Base-by-base conservation (phyloP, 108 stramenopile genomes). In the Nitzschia palea region DNA sequence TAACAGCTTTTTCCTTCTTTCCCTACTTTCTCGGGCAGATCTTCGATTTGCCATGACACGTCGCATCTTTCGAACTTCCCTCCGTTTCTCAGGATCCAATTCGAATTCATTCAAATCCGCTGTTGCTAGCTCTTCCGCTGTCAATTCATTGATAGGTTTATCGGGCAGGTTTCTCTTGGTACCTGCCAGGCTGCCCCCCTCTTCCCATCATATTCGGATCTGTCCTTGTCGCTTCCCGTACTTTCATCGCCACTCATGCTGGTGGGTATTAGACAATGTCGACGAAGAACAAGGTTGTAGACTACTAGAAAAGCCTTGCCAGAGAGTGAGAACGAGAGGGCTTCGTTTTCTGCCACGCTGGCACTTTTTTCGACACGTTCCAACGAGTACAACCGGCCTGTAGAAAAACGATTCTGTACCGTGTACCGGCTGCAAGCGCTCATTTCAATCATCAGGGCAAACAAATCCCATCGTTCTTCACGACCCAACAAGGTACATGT, bases 31-130 rank as follows among this genome's bases (percentile, higher is more conserved):
- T 26, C 77, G 29, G 29, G 81, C 81, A 10, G 81, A 82, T 51
- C 70, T 34, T 48, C 81, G 81, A 33, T 82, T 82, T 15, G 81
- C 81, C 67, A 82, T 73, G 31, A 82, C 64, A 22, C 81, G 73
- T n/a, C 74, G 62, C 56, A 77, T 54, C 52, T 81, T 81, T 36
- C 76, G 76, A 15, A 54, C 76, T 42, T 77, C 76, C 18, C 63
- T 62, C 3, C 76, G 68, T 50, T 70, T 69, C 31, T 77, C 76
- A 1, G 76, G 76, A 30, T 77, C 76, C 20, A 77, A 50, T 47
- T 69, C 76, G 31, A 52, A 63, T 0, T 77, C 76, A 40, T 64
- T 58, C 32, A 62, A 23, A 27, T 76, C 47, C 0, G 40, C 34
- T 2, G 20, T 50, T 4, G 63, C 48, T 17, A 29, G 15, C 2